Base-by-base conservation (phyloP, 371 early-diverging fungal species). In the Mortierella sp. region DNA sequence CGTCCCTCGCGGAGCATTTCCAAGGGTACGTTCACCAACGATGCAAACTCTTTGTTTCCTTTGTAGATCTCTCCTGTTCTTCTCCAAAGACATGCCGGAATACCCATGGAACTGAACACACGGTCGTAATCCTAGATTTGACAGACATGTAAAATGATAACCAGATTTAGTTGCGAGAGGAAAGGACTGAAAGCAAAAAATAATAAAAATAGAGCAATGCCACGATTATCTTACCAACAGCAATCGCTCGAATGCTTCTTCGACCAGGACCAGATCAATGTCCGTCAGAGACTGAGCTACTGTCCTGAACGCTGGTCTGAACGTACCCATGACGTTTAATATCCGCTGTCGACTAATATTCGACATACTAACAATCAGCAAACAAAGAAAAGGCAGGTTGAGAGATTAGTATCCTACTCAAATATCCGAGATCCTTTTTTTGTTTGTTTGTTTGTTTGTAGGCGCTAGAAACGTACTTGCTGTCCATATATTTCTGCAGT, bases 61-160 rank as follows among this genome's bases (percentile, higher is more conserved):
- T 94, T 95, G 85, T 91, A 95, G 30, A 97, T 96, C 80, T 97
- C 97, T 21, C 97, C 97, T 0, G 97, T 95, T 37, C 97, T 87
- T 26, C 97, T 86, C 97, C 97, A 96, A 27, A 96, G 80, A 67
- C 95, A 95, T 17, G 95, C 91, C 0, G 97, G 97, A 39, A 95
- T 91, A 21, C 96, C 97, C 92, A 96, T 94, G n/a, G 94, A 85
- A 50, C 92, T 92, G 75, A 97, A 96, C 43, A 94, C 92, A 57
- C 94, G 90, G 81, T 95, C 95, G 60, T 97, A 97, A 72, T 96
- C 97, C 89, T 89, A 63, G 15, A 15, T 21, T 19, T 19, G 21
- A 60, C 12, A 43, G n/a, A n/a, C n/a, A n/a, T n/a, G n/a, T n/a
- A n/a, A n/a, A n/a, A n/a, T n/a, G n/a, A n/a, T n/a, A n/a, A n/a